Percentiles rank a stretch among this genome's conserved stretches.
Evolutionary conservation across 306 rosid species (phyloP).

Genomic region (Quercus glauca): DNA sequence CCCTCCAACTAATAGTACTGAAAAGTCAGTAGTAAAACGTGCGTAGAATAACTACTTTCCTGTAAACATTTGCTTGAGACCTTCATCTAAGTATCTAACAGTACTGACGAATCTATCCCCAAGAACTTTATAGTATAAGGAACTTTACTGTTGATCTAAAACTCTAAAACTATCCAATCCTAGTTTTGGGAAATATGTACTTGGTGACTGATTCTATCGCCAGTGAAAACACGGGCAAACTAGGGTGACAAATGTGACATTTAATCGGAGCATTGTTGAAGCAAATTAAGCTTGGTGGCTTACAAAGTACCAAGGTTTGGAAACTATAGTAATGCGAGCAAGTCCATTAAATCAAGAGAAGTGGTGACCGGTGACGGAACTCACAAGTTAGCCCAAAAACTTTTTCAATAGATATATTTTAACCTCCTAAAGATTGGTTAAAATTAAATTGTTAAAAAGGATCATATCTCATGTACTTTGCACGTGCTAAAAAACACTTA

Average conservation of each 20-base stretch:
- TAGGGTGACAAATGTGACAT: too few species aligned
- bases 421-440: too few species aligned
- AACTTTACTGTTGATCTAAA: neutral
- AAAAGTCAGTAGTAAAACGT: neutral
- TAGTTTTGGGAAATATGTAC: neutral
- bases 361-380: too few species aligned
- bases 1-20: too few species aligned
- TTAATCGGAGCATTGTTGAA: neutral
- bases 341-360: neutral
- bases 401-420: too few species aligned
- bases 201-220: neutral
- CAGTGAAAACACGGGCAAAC: neutral
- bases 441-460: too few species aligned
- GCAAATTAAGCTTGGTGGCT: neutral
- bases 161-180: neutral
- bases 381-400: too few species aligned
- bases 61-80: neutral
- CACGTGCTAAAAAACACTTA: too few species aligned
- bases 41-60: neutral
- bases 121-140: neutral
- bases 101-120: neutral
- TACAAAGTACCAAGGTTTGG: neutral
- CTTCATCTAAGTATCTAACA: too few species aligned
- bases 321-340: neutral
- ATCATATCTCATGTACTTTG: too few species aligned